Base-by-base conservation (phyloP, 202 grass and related monocot species). In the Panicum virgatum region DNA sequence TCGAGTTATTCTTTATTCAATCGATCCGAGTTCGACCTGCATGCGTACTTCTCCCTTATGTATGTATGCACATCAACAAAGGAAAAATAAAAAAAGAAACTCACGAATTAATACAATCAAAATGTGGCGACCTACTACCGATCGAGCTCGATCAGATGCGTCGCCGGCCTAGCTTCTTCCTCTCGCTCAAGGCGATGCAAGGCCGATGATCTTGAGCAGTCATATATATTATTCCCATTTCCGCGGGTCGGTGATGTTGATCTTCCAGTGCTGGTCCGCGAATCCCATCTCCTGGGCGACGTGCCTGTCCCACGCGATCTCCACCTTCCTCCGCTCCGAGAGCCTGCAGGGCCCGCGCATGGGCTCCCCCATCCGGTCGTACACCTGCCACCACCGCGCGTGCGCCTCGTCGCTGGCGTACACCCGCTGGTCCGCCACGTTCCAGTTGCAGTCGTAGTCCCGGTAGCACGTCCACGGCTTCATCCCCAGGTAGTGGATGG, bases 391-490 rank as follows among this genome's bases (percentile, higher is more conserved):
- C 94, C 94, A 97, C 32, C 83, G 65, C 18, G 9, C 10, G 79
- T 94, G 88, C 19, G 91, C 94, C 44, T 27, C 83, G 53, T 97
- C 94, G 73, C 89, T 94, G 26, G 94, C 94, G 37, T 94, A 97
- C 62, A 89, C 87, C 6, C 89, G 45, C 80, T 90, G 91, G 76
- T 89, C 69, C 7, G 15, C 85, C 15, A 88, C 64, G 86, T 90
- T 90, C 94, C 94, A 94, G 85, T 97, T 97, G 78, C 94, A 97
- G 83, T 94, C 94, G 82, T 97, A 94, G 84, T 97, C 94, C 39
- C 91, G 38, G 87, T 97, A 97, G 83, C 94, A 97, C 85, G 77
- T 25, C 94, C 94, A 97, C 0, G 91, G 94, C 88, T 97, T 97
- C 58, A 94, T 12, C 7, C 94, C 94, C 0, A 97, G 88, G 80